Base-by-base conservation (phyloP, 768 basidiomycete genomes). In the Boletus speciosus region DNA sequence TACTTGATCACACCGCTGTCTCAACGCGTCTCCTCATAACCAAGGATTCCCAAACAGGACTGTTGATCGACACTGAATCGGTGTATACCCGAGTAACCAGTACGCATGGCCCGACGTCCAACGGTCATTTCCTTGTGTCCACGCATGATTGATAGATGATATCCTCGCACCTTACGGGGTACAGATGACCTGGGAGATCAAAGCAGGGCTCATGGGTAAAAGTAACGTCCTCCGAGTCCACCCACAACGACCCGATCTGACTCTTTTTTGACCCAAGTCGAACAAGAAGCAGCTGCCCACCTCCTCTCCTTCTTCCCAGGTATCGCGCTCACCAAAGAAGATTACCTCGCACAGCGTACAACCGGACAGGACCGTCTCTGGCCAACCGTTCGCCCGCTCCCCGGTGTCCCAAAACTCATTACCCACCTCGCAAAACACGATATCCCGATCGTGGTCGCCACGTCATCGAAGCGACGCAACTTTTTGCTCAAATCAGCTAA, bases 161-260 rank as follows among this genome's bases (percentile, higher is more conserved):
- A 85, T 92, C 47, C 81, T 95, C 19, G 81, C 76, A 16, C 77
- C 75, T 11, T 85, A 86, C 62, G 90, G 88, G 27, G 84, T 83
- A 56, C 72, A 81, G 57, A 89, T 93, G 86, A 88, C 88, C 4
- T 92, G 90, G 90, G 85, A 89, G 52, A 90, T 93, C 53, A 92
- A 93, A 65, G 84, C 88, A n/a, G 88, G 86, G 0, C 81, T 88
- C 53, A 93, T 93, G 91, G 91, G 91, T 51, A 89, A 87, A 76
- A 81, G 90, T 90, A 45, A 45, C 51, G 76, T 21, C 46, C 29
- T 23, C 42, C 25, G 16, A n/a, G 32, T 38, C 11, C 35, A 27
- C 43, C 12, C n/a, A 25, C 23, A 14, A 8, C 21, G 5, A 9
- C 16, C 11, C 32, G 23, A 37, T 39, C 27, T 36, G 23, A 43